Percentiles rank a stretch among this genome's conserved stretches.
Evolutionary conservation across 371 early-diverging fungal genomes (phyloP).

Genomic region (Mortierella sp.): DNA sequence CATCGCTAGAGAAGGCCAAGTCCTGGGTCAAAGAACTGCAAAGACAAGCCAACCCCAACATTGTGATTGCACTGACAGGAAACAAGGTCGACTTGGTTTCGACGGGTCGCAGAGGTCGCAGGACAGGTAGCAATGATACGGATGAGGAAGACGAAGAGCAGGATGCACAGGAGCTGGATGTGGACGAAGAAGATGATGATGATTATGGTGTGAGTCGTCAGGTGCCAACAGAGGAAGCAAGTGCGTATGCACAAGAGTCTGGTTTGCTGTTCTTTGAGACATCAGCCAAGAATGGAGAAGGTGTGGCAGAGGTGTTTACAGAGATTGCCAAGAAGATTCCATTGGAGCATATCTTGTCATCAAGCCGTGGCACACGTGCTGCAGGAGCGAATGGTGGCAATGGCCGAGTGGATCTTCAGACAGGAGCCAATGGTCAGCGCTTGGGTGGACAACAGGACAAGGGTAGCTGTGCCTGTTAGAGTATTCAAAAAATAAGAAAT

Average conservation of each 20-base stretch:
- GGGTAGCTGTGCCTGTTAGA: constrained; percentile 47
- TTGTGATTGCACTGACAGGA: constrained; percentile 97
- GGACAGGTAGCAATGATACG: constrained; percentile 31
- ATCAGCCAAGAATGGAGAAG: constrained; percentile 89
- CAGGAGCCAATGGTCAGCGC: constrained; percentile 39
- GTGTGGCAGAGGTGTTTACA: constrained; percentile 87
- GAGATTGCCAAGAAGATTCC: constrained; percentile 76
- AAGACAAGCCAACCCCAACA: constrained; percentile 94
- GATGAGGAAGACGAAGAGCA: constrained; percentile 54
- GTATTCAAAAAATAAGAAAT: neutral
- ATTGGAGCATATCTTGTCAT: constrained; percentile 56
- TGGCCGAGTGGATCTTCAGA: constrained; percentile 52
- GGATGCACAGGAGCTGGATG: constrained; percentile 57
- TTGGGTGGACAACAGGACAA: constrained; percentile 56
- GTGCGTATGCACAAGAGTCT: constrained; percentile 81
- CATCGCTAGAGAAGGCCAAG: constrained; percentile 97
- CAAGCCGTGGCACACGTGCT: constrained; percentile 42
- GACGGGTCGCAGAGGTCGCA: constrained; percentile 34
- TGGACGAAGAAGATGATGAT: constrained; percentile 58
- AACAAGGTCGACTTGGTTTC: constrained; percentile 92
- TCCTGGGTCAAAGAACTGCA: constrained; percentile 99
- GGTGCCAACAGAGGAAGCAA: constrained; percentile 80
- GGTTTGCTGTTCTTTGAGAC: constrained; percentile 93
- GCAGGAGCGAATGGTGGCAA: constrained; percentile 35
- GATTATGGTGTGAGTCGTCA: constrained; percentile 62